Conservation (phyloP, 2,329 filamentous ascomycete genomes). For the Colletotrichum spinosum region DNA sequence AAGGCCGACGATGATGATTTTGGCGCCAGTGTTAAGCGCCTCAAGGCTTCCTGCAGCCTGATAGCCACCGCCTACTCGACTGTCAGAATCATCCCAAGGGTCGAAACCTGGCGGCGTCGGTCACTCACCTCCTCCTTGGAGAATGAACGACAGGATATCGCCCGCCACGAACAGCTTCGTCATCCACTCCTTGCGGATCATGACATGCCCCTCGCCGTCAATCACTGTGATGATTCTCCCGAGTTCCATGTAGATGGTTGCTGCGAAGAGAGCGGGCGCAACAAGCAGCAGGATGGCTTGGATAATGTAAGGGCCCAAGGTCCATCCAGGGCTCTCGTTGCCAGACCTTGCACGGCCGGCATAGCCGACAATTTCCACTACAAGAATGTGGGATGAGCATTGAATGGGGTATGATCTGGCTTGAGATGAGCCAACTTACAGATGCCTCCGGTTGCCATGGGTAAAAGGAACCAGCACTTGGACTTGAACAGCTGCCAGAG, state of each 20-base stretch:
- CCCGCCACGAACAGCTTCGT: slow-evolving; percentile 67
- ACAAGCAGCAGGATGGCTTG: slow-evolving; percentile 58
- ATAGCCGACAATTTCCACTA: slow-evolving; percentile 64
- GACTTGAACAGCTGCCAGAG: slow-evolving; percentile 52
- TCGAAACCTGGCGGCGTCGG: background rate
- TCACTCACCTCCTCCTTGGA: slow-evolving; percentile 57
- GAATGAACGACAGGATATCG: slow-evolving; percentile 63
- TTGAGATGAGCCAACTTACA: slow-evolving; percentile 49
- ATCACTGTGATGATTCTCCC: slow-evolving; percentile 56
- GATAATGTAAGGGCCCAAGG: slow-evolving; percentile 51
- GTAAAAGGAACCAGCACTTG: slow-evolving; percentile 63
- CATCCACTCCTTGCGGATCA: slow-evolving; percentile 53
- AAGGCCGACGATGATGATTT: slow-evolving; percentile 64
- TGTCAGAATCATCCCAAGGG: background rate
- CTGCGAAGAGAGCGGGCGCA: slow-evolving; percentile 60
- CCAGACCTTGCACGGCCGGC: slow-evolving; percentile 60
- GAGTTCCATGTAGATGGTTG: slow-evolving; percentile 63
- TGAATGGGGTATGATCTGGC: background rate
- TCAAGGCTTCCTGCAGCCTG: slow-evolving; percentile 23
- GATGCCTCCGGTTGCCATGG: slow-evolving; percentile 61
- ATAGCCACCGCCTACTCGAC: slow-evolving; percentile 25
- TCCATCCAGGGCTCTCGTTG: slow-evolving; percentile 52
- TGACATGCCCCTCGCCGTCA: slow-evolving; percentile 46
- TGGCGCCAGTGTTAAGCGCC: slow-evolving; percentile 49
- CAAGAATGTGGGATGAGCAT: background rate